Evolutionary conservation across 306 rosid species (phyloP).

Genomic region (Malus orientalis): DNA sequence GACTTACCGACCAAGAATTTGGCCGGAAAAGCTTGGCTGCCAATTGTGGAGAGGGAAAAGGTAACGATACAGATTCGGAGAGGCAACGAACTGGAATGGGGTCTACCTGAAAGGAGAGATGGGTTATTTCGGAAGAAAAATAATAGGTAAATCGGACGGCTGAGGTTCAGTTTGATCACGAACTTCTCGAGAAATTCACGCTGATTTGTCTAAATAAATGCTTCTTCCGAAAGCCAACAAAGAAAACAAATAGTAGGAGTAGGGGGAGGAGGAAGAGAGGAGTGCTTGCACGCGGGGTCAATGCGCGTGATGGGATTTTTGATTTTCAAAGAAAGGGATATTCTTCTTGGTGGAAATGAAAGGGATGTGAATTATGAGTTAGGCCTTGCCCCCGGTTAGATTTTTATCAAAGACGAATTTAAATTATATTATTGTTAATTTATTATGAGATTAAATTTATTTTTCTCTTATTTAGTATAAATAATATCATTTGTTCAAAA

Average conservation of each 20-base stretch:
- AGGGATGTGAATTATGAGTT: background rate
- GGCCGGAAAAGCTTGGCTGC: conserved; percentile 8
- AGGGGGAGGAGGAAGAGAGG: background rate
- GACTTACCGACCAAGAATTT: conserved; percentile 36
- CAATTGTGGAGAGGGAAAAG: background rate
- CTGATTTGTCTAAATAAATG: conserved; percentile 16
- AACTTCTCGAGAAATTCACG: conserved; percentile 1
- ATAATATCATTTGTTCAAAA: too few species aligned
- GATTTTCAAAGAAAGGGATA: background rate
- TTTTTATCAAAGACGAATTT: fast-evolving
- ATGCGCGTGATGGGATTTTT: background rate
- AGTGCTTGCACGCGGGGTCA: conserved; percentile 9
- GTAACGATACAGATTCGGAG: background rate
- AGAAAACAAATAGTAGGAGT: background rate
- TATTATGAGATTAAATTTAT: too few species aligned
- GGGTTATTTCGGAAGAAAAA: background rate
- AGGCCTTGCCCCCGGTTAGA: fast-evolving
- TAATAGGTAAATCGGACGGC: background rate
- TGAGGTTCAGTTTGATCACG: background rate
- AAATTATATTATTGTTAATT: too few species aligned
- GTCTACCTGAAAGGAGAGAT: background rate
- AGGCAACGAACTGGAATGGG: background rate
- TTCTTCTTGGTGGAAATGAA: background rate
- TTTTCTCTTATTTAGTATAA: fast-evolving
- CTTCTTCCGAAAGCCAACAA: conserved; percentile 5